Percentiles rank a stretch among this genome's conserved stretches.
Conservation (phyloP, 2,329 filamentous ascomycete genomes). For the Fusarium sp. region DNA sequence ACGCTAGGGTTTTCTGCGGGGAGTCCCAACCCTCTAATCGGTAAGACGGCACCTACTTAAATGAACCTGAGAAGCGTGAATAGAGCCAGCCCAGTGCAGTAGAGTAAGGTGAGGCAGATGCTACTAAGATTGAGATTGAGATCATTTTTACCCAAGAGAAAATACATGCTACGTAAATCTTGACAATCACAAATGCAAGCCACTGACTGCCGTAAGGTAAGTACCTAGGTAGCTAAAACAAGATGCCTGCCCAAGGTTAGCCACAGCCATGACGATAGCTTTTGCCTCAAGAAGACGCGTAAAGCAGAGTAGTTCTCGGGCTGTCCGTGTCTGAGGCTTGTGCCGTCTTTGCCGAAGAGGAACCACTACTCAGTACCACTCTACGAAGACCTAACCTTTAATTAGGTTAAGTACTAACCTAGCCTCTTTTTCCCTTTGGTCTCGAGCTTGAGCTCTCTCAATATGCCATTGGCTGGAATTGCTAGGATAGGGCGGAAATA, state of each 20-base stretch:
- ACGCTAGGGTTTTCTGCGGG: conserved; percentile 14
- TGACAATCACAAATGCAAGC: too few relatives aligned
- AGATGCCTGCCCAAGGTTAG: background rate
- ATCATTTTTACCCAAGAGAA: conserved; percentile 15
- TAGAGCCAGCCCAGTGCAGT: background rate
- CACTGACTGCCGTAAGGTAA: too few relatives aligned
- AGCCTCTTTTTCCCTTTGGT: background rate
- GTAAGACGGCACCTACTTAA: conserved; percentile 30
- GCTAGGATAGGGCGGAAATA: background rate
- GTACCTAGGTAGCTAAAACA: background rate
- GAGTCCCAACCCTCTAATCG: conserved; percentile 13
- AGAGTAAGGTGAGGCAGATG: too few relatives aligned
- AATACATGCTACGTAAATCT: background rate
- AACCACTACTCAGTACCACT: too few relatives aligned
- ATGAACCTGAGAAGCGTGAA: background rate
- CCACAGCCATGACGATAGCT: conserved; percentile 15
- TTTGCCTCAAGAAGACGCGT: conserved; percentile 19
- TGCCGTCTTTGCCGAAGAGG: conserved; percentile 34
- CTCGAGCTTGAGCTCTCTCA: background rate
- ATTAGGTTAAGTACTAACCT: too few relatives aligned
- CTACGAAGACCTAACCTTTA: background rate
- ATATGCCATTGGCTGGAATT: background rate
- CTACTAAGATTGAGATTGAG: conserved; percentile 3
- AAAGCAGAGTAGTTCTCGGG: background rate
- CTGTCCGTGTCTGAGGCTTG: conserved; percentile 9